Base-by-base conservation (phyloP, 108 stramenopile species). In the Cyclostephanos tholiformis region DNA sequence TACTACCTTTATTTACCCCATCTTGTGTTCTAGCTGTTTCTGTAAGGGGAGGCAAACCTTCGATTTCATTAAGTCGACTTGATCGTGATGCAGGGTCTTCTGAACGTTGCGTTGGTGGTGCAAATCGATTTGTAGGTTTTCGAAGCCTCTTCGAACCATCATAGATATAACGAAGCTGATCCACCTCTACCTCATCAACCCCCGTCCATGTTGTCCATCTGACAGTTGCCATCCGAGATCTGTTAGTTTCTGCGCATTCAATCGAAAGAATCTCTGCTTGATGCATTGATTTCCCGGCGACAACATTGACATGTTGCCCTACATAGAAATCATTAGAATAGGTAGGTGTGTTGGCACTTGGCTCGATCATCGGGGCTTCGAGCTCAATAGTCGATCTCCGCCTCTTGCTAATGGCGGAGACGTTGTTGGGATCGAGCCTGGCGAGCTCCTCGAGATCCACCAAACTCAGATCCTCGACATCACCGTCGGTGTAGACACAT, bases 401-500 rank as follows among this genome's bases (percentile, higher is more conserved):
- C 38, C 67, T 79, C 62, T 72, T 53, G 39, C n/a, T n/a, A n/a
- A n/a, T n/a, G n/a, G n/a, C n/a, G n/a, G n/a, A n/a, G 56, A 2
- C 27, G 56, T 25, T 9, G 23, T 25, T 57, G 14, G 77, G 70
- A 46, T 79, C 78, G 49, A 72, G 62, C 70, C 46, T 63, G 39
- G 71, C 78, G 51, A 79, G 67, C 12, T 48, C 22, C 23, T 63
- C 57, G 16, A 79, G 65, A 66, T 79, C 78, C 10, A 67, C 71
- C n/a, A 79, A 23, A 19, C 71, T 67, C 32, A 79, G 57, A 68
- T 79, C 78, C 57, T 79, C 78, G 35, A 63, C 39, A 41, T 79
- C 78, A 0, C 71, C 78, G 53, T 79, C 71, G 6, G 71, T 51
- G 66, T 79, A 79, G 35, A 62, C 48, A 2, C 71, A 71, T 30